A percentile compares a stretch with the other conserved stretches of the same genome.
Conservation (phyloP, 805 yeast species). For the Myxozyma neglecta region DNA sequence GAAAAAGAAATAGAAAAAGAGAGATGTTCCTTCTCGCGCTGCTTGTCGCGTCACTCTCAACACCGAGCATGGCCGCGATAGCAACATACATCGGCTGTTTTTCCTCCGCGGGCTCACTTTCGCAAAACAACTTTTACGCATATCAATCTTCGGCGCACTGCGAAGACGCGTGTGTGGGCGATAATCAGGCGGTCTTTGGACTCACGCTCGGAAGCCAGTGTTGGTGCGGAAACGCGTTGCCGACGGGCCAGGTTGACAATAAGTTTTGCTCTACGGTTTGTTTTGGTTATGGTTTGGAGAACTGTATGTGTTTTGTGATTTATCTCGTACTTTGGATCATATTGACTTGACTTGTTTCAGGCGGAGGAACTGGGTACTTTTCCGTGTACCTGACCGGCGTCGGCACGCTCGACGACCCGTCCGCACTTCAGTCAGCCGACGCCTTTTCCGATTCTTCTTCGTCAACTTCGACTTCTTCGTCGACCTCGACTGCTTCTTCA, state of each 20-base stretch:
- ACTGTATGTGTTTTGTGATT: conserved; percentile 50
- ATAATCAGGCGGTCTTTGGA: conserved; percentile 49
- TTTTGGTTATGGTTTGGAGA: conserved; percentile 60
- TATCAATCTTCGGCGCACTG: conserved; percentile 66
- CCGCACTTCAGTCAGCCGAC: conserved; percentile 19
- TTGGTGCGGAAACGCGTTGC: conserved; percentile 60
- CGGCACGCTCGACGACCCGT: conserved; percentile 24
- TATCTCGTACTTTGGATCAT: no score
- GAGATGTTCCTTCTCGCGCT: background rate
- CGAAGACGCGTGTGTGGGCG: conserved; percentile 49
- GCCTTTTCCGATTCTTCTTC: conserved; percentile 23
- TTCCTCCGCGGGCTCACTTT: conserved; percentile 42
- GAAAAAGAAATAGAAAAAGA: background rate
- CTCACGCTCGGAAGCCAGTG: conserved; percentile 56
- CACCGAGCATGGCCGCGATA: background rate
- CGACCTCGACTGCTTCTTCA: conserved; percentile 41
- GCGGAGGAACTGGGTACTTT: conserved; percentile 49
- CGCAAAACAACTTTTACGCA: conserved; percentile 49
- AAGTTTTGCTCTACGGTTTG: conserved; percentile 52
- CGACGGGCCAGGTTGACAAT: conserved; percentile 38
- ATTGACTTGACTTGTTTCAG: background rate
- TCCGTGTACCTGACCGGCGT: conserved; percentile 37
- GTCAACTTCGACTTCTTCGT: conserved; percentile 20
- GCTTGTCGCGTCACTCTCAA: background rate
- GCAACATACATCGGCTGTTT: conserved; percentile 44